phyloP scores from a whole-genome alignment of 192 early-diverging fungal genomes.

The Diversispora eburnea region DNA sequence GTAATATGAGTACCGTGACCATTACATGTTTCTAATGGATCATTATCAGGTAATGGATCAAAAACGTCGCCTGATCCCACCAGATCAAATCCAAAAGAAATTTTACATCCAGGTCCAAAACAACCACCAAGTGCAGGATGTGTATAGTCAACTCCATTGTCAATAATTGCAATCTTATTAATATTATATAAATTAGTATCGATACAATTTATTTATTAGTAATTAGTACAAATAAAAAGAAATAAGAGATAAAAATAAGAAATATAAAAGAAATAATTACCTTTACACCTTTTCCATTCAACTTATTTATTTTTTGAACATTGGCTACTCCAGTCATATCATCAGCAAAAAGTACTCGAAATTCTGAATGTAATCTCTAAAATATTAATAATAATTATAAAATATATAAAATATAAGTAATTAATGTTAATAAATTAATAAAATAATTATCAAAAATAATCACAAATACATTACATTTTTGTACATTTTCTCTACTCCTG shows the following conservation, averaged over 20 bases:
- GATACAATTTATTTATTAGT: neutral
- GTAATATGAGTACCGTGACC: slow-evolving; percentile 65
- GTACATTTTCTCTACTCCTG: too few relatives aligned
- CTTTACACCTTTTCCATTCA: slow-evolving; percentile 36
- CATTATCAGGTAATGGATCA: slow-evolving; percentile 45
- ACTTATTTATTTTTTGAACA: slow-evolving; percentile 36
- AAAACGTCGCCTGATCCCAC: slow-evolving; percentile 47
- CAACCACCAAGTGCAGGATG: slow-evolving; percentile 68
- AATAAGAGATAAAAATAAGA: neutral
- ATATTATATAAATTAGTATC: slow-evolving; percentile 22
- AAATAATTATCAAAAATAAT: too few relatives aligned
- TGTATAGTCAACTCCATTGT: slow-evolving; percentile 53
- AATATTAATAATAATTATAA: too few relatives aligned
- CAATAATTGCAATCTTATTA: slow-evolving; percentile 56
- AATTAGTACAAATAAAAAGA: neutral
- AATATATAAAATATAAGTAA: too few relatives aligned
- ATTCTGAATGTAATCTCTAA: neutral
- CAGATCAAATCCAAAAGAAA: slow-evolving; percentile 61
- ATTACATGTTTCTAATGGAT: slow-evolving; percentile 57
- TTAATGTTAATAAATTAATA: too few relatives aligned
- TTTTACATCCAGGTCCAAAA: slow-evolving; percentile 61
- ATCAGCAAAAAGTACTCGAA: slow-evolving; percentile 33
- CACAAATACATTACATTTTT: too few relatives aligned
- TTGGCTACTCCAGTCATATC: slow-evolving; percentile 43
- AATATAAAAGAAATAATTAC: neutral